Base-by-base conservation (phyloP, 1,284 basidiomycete genomes). In the Cystobasidiaceae sp. region DNA sequence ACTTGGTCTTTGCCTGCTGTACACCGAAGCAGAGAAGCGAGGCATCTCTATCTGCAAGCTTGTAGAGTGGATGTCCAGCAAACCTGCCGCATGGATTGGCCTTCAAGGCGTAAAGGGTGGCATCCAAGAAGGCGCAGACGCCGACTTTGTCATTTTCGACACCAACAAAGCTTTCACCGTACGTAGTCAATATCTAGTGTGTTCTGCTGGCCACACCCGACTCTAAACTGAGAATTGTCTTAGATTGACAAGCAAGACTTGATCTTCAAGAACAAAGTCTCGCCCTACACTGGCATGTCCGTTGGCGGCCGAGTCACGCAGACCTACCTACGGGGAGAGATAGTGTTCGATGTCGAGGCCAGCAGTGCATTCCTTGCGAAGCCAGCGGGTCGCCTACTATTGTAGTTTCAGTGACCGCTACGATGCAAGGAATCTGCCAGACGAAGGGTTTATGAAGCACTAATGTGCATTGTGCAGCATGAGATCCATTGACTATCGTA, bases 241-340 rank as follows among this genome's bases (percentile, higher is more conserved):
- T n/a, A 90, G 88, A 86, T 92, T 25, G 85, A 85, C 30, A 84
- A 85, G 73, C 84, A 86, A 30, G 75, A 78, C 19, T 79, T 96
- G 17, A 82, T 85, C 67, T 96, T 93, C 82, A 93, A 91, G 80
- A 94, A 96, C 79, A 93, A 93, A 77, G 75, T 93, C 15, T 89
- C 89, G 17, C 89, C 93, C 3, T 97, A 93, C 74, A 82, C 88
- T 70, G 90, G 90, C 4, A 78, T 83, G 73, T 80, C 74, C 23
- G 79, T 94, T 48, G 78, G 72, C n/a, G 92, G 92, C 0, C 78
- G 79, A 32, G 88, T 93, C 25, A 80, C 84, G 68, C 80, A 85
- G 76, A 91, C 90, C 0, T 90, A 84, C 75, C 77, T 96, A 21
- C 82, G 90, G 8, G 91, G 91, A 8, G 73, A 75, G 41, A 76